A percentile compares a stretch with the other conserved stretches of the same genome.
These are phyloP conservation scores for Flammula alnicola DNA, from an alignment of 1,284 basidiomycete species.

Conservation along the genomic window DNA sequence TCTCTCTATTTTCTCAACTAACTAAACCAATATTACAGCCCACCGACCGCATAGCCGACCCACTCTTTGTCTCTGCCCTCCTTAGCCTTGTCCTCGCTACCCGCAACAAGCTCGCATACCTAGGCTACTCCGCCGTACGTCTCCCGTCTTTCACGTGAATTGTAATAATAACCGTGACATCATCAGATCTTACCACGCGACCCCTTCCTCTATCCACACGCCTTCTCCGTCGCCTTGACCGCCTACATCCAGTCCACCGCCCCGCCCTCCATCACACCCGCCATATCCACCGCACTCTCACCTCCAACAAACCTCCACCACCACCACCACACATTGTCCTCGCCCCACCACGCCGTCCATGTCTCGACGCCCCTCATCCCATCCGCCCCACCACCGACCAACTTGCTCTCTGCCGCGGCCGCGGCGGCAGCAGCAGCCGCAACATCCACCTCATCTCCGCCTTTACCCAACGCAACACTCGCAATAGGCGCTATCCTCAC, in stretches of 20 bases:
- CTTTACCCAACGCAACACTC: constrained; percentile 9
- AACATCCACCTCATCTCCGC: constrained; percentile 13
- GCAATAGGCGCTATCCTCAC: constrained; percentile 41
- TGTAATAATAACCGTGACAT: not conserved
- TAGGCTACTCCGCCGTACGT: constrained; percentile 49
- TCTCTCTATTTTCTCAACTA: constrained; percentile 9
- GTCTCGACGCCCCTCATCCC: constrained; percentile 32
- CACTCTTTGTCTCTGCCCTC: constrained; percentile 67
- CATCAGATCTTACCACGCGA: constrained; percentile 66
- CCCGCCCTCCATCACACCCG: constrained; percentile 13
- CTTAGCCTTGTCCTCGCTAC: constrained; percentile 68
- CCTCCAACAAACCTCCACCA: constrained; percentile 18
- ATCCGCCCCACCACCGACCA: constrained; percentile 23
- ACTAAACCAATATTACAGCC: constrained; percentile 44
- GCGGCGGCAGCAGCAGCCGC: constrained; percentile 19
- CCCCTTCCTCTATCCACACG: constrained; percentile 71
- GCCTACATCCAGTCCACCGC: constrained; percentile 34
- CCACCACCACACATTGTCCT: constrained; percentile 24
- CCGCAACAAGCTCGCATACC: constrained; percentile 67
- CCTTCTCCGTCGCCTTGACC: constrained; percentile 51
- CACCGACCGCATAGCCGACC: constrained; percentile 73
- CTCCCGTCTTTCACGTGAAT: constrained; percentile 4
- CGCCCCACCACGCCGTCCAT: constrained; percentile 22
- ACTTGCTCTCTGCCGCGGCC: constrained; percentile 19
- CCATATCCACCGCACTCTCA: constrained; percentile 10